Conservation (phyloP, 1,284 basidiomycete genomes). For the Cutaneotrichosporon cavernicola region DNA sequence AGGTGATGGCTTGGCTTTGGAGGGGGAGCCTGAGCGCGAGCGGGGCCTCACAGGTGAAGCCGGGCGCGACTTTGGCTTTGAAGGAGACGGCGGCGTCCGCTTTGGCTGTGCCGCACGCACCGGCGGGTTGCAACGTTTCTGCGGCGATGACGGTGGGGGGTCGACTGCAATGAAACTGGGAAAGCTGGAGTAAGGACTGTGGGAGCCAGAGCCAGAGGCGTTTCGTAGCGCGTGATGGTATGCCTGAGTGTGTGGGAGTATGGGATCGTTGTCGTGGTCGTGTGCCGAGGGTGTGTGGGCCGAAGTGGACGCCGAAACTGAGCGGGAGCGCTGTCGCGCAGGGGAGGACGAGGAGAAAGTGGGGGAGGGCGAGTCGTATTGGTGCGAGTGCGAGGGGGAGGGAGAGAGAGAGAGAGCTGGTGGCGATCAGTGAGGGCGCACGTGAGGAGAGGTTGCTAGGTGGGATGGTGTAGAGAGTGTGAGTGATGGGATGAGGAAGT, state of each 20-base stretch:
- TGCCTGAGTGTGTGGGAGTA: slow-evolving; percentile 9
- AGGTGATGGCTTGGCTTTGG: background rate
- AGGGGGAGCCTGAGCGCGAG: background rate
- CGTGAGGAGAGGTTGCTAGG: background rate
- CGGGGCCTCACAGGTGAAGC: background rate
- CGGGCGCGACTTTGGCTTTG: background rate
- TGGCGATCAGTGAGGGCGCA: background rate
- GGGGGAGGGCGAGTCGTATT: background rate
- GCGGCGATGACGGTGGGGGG: background rate
- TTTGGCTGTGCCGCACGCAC: background rate
- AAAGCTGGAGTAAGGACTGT: slow-evolving; percentile 4
- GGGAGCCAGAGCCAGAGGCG: background rate
- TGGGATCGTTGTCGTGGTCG: slow-evolving; percentile 1
- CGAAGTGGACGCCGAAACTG: background rate
- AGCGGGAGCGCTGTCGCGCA: background rate
- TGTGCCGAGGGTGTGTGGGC: background rate
- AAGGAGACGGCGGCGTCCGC: background rate
- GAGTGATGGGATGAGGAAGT: background rate
- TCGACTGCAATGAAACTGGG: slow-evolving; percentile 1
- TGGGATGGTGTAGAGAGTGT: background rate
- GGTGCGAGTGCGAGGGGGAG: too few species aligned
- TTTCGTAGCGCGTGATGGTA: slow-evolving; percentile 5
- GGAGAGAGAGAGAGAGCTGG: background rate
- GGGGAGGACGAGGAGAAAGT: background rate
- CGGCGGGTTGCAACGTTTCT: background rate